A percentile compares a stretch with the other conserved stretches of the same genome.
Evolutionary conservation across 768 basidiomycete species (phyloP).

Genomic region (Xerocomellus chrysenteron): DNA sequence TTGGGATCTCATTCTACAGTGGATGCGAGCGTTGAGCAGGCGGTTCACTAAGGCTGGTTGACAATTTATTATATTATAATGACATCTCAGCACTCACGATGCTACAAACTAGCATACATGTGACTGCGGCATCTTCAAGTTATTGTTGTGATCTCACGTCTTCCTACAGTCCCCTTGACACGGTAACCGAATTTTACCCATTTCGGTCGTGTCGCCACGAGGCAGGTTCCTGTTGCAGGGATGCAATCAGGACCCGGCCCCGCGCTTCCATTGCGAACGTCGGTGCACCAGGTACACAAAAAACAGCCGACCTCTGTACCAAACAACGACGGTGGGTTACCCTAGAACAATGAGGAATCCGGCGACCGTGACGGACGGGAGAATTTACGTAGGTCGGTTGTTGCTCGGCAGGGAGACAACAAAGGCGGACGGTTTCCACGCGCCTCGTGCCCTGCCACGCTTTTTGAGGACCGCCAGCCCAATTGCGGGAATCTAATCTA

Average conservation of each 20-base stretch:
- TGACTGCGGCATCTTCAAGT: neutral
- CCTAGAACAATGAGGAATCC: constrained; percentile 1
- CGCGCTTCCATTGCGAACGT: constrained; percentile 2
- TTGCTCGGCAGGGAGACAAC: constrained; percentile 16
- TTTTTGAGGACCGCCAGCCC: constrained; percentile 22
- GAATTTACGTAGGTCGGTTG: constrained; percentile 11
- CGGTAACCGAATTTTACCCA: constrained; percentile 15
- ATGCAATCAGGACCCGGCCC: neutral
- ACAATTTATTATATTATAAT: neutral
- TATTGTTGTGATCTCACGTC: constrained; percentile 5
- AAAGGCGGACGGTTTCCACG: constrained; percentile 26
- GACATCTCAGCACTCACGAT: neutral
- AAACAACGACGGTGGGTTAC: neutral
- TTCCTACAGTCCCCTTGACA: constrained; percentile 4
- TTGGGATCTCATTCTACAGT: constrained; percentile 29
- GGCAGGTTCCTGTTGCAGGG: constrained; percentile 17
- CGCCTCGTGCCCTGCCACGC: constrained; percentile 56
- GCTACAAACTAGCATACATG: neutral
- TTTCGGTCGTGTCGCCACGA: constrained; percentile 6
- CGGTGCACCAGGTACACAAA: constrained; percentile 1
- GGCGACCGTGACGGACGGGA: neutral
- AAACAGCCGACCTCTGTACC: constrained; percentile 1
- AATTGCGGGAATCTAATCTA: constrained; percentile 44
- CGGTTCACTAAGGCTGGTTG: constrained; percentile 7
- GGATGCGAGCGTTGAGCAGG: constrained; percentile 21